phyloP scores from a whole-genome alignment of 2,329 filamentous ascomycete species.

The Phialophora expanda region DNA sequence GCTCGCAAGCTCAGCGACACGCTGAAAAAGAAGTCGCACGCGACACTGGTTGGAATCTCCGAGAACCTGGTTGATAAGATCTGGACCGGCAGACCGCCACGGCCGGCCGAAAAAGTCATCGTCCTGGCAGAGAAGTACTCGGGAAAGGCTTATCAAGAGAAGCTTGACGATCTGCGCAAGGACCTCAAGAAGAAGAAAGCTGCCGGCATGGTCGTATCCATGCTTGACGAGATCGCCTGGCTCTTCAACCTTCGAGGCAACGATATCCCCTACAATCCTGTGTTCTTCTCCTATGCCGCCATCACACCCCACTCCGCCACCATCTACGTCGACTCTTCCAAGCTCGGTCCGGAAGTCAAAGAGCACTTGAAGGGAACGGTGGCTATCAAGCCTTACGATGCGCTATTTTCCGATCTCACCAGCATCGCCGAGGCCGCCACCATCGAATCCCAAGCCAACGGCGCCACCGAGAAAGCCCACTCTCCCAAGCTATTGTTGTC shows the following conservation, averaged over 20 bases:
- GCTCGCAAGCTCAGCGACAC: slow-evolving; percentile 80
- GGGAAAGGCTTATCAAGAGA: slow-evolving; percentile 80
- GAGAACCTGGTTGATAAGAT: slow-evolving; percentile 88
- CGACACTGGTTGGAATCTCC: slow-evolving; percentile 73
- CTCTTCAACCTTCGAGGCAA: slow-evolving; percentile 95
- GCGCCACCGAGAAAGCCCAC: slow-evolving; percentile 42
- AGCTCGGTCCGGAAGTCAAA: slow-evolving; percentile 71
- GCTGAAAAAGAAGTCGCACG: slow-evolving; percentile 83
- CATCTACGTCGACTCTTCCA: slow-evolving; percentile 82
- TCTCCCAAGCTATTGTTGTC: slow-evolving; percentile 80
- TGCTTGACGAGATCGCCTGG: slow-evolving; percentile 93
- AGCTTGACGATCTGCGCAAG: slow-evolving; percentile 85
- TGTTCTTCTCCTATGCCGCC: slow-evolving; percentile 96
- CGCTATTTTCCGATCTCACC: slow-evolving; percentile 79
- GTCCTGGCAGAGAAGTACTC: slow-evolving; percentile 74
- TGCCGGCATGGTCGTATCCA: slow-evolving; percentile 80
- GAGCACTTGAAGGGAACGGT: slow-evolving; percentile 73
- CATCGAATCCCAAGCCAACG: slow-evolving; percentile 44
- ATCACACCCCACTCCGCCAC: slow-evolving; percentile 77
- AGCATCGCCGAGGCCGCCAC: slow-evolving; percentile 60
- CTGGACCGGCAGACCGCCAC: slow-evolving; percentile 77
- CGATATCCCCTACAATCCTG: slow-evolving; percentile 96
- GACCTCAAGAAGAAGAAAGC: slow-evolving; percentile 90
- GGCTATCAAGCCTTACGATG: slow-evolving; percentile 77
- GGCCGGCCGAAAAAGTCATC: slow-evolving; percentile 76